Base-by-base conservation (phyloP, 768 basidiomycete genomes). In the Xerocomellus amylosporus region DNA sequence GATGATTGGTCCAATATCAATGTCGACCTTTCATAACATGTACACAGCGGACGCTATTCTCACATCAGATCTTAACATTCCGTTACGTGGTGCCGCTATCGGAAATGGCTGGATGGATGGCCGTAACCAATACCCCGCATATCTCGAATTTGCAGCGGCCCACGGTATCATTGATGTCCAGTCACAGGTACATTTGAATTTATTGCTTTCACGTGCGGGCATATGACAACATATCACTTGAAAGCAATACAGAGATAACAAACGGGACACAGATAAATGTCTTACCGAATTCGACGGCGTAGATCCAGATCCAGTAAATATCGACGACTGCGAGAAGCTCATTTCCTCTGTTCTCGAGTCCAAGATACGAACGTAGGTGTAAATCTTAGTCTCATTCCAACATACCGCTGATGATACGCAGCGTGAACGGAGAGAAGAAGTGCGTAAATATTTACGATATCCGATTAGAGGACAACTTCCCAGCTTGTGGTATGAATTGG, bases 21-120 rank as follows among this genome's bases (percentile, higher is more conserved):
- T n/a, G 33, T 42, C 17, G 9, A 19, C 26, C 15, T 46, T 54
- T 30, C 41, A 26, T 58, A 26, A 64, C 50, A 17, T 28, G 15
- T 57, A 37, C 56, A 20, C 56, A 94, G 94, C 92, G 64, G 81
- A 93, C 59, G 88, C 85, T 17, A 76, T 96, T 42, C 75, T 97
- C 30, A 69, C 77, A 57, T 83, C 85, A 7, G 68, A 78, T 33
- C 73, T 92, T 17, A 65, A 75, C 24, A 74, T 87, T 26, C 85
- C 83, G 0, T 74, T 98, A 8, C 80, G 79, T 41, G 97, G 97
- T 2, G 74, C 82, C 15, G 91, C 96, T 1, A 97, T 99, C 41
- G 97, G 97, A 20, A 99, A 99, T 70, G 96, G 96, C 6, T 99
- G 97, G 97, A 96, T 97, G 44, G 95, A 98, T 68, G 85, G 86